Evolutionary conservation across 2,329 filamentous ascomycete genomes (phyloP), one percentile per base, ranked within the genome.

Genomic region (Periconia macrospinosa): DNA sequence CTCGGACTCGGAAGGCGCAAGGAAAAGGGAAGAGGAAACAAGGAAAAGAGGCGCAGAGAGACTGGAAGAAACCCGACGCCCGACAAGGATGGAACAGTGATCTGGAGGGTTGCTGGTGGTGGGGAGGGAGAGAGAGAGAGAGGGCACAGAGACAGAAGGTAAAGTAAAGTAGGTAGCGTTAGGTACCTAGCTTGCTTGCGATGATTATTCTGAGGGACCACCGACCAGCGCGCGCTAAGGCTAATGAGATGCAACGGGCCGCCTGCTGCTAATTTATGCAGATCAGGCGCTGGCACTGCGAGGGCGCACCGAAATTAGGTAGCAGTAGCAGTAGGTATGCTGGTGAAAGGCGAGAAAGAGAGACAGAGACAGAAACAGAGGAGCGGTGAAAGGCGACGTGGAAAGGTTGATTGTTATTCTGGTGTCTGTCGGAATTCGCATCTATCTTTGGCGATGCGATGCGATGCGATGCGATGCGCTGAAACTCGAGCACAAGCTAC

Each of bases 11-110:
- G n/a, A 68, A 69, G 64, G 59, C 63, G 67, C 62, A 69, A 72
- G 62, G 67, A 68, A 13, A 71, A 69, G 56, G 55, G 63, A 69
- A 71, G 65, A 68, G 67, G 66, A 70, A 69, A 71, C 61, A 66
- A 73, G 68, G 70, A 70, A 61, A 68, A 66, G 64, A 70, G 64
- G 62, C 60, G 62, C 61, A 61, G 61, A 58, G 70, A 62, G 61
- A 61, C 61, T 62, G 64, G 61, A 65, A 65, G 61, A 52, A 61
- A 66, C 65, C 71, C 71, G 66, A 69, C 68, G 65, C 66, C 66
- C 62, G 65, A 65, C 60, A 67, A 67, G 56, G 70, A 70, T 66
- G 67, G 43, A 66, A 65, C 61, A 61, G 53, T 67, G 61, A 58
- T 63, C 56, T 54, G 50, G 49, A 57, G 47, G 33, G 33, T n/a